Percentiles rank a stretch among this genome's conserved stretches.
Evolutionary conservation across 73 alveolate genomes (phyloP).

Genomic region (Urostyla sp.): DNA sequence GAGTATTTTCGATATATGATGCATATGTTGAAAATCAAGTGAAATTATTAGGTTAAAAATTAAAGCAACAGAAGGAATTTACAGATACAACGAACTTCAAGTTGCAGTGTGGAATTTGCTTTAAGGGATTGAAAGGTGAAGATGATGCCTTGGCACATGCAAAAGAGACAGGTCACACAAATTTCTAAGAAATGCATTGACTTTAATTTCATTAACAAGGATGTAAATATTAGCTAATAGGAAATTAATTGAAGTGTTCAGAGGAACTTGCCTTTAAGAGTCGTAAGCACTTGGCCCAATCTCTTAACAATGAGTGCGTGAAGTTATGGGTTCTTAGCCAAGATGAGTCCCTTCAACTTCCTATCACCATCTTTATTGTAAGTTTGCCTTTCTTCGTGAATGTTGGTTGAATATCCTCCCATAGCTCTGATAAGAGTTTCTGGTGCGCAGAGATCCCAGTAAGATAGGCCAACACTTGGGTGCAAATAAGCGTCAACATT

Average conservation of each 20-base stretch:
- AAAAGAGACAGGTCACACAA: conserved; percentile 88
- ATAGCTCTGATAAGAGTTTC: conserved; percentile 59
- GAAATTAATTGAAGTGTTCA: not conserved
- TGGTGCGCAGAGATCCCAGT: conserved; percentile 65
- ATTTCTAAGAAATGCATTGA: conserved; percentile 64
- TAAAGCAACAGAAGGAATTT: conserved; percentile 75
- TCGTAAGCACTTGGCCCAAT: not conserved
- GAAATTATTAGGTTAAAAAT: conserved; percentile 76
- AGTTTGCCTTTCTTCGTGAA: conserved; percentile 7
- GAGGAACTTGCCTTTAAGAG: conserved; percentile 5
- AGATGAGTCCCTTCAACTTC: not conserved
- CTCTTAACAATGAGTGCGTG: not conserved
- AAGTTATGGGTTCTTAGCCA: conserved; percentile 11
- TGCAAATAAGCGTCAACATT: conserved; percentile 52
- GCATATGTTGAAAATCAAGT: conserved; percentile 71
- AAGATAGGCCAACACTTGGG: conserved; percentile 43
- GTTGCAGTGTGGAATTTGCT: conserved; percentile 87
- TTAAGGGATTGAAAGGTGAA: conserved; percentile 81
- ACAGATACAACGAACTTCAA: conserved; percentile 76
- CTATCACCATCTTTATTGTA: conserved; percentile 3
- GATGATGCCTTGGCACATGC: conserved; percentile 87
- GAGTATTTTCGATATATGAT: conserved; percentile 78
- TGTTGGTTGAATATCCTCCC: conserved; percentile 43
- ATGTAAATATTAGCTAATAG: too few relatives aligned
- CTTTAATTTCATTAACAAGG: not conserved